Percentiles rank a stretch among this genome's conserved stretches.
These are phyloP conservation scores for Cylindrotheca fusiformis DNA, from an alignment of 108 stramenopile genomes.

Conservation along the genomic window DNA sequence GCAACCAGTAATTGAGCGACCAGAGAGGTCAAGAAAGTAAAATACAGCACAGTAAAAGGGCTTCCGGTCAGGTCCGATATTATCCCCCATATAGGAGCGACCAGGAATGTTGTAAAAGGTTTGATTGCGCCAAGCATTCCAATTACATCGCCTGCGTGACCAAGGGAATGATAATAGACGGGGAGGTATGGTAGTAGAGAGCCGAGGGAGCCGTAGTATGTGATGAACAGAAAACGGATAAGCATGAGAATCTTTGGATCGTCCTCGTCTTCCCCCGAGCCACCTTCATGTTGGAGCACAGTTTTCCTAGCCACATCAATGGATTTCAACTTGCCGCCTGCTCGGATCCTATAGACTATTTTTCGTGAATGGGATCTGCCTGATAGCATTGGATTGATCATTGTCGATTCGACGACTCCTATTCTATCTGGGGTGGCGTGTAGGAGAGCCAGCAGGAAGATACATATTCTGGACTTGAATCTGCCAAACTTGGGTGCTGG, in stretches of 20 bases:
- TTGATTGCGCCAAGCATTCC: constrained; percentile 93
- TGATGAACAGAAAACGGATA: constrained; percentile 81
- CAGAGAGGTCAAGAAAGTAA: constrained; percentile 84
- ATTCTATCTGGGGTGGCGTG: not conserved
- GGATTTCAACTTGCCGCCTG: no score
- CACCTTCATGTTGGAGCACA: no score
- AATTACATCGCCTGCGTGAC: constrained; percentile 80
- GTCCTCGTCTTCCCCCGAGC: constrained; percentile 14
- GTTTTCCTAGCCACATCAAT: no score
- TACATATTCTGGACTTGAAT: no score
- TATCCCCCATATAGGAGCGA: constrained; percentile 93
- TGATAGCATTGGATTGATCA: no score
- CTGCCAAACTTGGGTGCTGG: no score
- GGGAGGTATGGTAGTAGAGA: constrained; percentile 93
- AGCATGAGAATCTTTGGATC: constrained; percentile 43
- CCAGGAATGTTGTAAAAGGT: constrained; percentile 90
- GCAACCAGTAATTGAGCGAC: constrained; percentile 73
- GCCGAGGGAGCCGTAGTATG: constrained; percentile 90
- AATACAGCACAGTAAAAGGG: constrained; percentile 77
- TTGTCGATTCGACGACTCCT: constrained; percentile 2
- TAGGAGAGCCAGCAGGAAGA: no score
- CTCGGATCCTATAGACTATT: no score
- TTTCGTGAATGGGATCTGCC: no score
- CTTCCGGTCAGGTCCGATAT: constrained; percentile 73
- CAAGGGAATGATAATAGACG: constrained; percentile 92